Evolutionary conservation across 345 rosid genomes (phyloP), one percentile per base, ranked within the genome.

Genomic region (Eucalyptus tenuipes): DNA sequence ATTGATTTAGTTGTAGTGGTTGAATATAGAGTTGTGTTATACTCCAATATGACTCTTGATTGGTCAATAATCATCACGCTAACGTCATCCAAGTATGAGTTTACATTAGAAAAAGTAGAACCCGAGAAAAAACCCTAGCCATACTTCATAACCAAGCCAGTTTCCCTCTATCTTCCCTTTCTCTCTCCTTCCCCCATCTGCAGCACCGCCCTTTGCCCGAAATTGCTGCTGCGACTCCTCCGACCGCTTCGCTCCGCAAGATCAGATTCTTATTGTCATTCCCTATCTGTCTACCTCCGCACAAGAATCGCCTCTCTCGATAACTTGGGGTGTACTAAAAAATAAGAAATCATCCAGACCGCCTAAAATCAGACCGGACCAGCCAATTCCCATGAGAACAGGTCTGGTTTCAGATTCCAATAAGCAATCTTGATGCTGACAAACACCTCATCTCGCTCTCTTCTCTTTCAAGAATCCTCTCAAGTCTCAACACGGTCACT

Each of bases 331-430:
- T 55, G 61, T 22, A 5, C 61, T 4, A 55, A 55, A 55, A 10
- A 55, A 24, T 10, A 22, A 1, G 3, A 24, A 55, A 55, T 52
- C 57, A 52, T 52, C 57, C 4, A 0, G 55, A 52, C 1, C 1
- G 1, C 29, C 61, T 24, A 24, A 55, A 55, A 55, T 24, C 11
- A 55, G 61, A 55, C 29, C 3, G 6, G 24, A 55, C 12, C 29
- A 22, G 13, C 27, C 61, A 55, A 55, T 55, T 55, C 25, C 61
- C 13, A 24, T 55, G 27, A 25, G 61, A 25, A 55, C 29, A 13
- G 5, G 13, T 55, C 61, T 25, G 61, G 29, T 22, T 55, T 5
- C 29, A 22, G 61, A 24, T 55, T 55, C 29, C 61, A 55, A 55
- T 24, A 55, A 55, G 61, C 61, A 24, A 55, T 24, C 29, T 55